phyloP scores from a whole-genome alignment of 2,329 filamentous ascomycete species.

The Chaetothyriales sp. region DNA sequence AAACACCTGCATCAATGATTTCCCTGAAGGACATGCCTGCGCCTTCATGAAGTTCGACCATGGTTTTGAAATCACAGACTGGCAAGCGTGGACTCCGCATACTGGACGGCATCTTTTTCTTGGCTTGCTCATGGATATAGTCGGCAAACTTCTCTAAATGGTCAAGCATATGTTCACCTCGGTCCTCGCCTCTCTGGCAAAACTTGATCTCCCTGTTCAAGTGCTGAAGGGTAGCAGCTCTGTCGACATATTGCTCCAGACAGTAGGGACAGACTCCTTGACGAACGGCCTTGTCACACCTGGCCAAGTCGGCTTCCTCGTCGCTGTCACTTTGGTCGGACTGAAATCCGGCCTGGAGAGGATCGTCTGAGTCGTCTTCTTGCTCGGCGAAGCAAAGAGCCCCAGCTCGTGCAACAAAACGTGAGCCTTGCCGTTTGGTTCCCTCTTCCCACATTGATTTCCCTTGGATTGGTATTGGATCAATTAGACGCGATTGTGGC shows the following conservation, averaged over 20 bases:
- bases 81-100: constrained; percentile 4
- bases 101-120: constrained; percentile 1
- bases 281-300: constrained; percentile 2
- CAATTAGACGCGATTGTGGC: no score
- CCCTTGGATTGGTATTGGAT: not conserved
- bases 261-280: constrained; percentile 14
- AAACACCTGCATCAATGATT: constrained; percentile 8
- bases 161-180: no score
- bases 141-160: constrained; percentile 4
- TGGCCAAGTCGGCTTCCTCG: constrained; percentile 1
- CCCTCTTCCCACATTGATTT: constrained; percentile 5
- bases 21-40: constrained; percentile 12
- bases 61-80: constrained; percentile 10
- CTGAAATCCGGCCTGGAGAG: constrained; percentile 14
- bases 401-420: constrained; percentile 1
- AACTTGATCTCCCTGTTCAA: not conserved
- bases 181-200: no score
- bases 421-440: constrained; percentile 1
- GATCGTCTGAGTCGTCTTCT: constrained; percentile 16
- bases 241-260: constrained; percentile 5
- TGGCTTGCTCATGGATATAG: constrained; percentile 8
- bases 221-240: constrained; percentile 8
- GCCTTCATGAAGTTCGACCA: constrained; percentile 15
- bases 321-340: constrained; percentile 1
- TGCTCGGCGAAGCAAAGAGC: constrained; percentile 2